Base-by-base conservation (phyloP, 306 rosid species). In the Prunus persica region DNA sequence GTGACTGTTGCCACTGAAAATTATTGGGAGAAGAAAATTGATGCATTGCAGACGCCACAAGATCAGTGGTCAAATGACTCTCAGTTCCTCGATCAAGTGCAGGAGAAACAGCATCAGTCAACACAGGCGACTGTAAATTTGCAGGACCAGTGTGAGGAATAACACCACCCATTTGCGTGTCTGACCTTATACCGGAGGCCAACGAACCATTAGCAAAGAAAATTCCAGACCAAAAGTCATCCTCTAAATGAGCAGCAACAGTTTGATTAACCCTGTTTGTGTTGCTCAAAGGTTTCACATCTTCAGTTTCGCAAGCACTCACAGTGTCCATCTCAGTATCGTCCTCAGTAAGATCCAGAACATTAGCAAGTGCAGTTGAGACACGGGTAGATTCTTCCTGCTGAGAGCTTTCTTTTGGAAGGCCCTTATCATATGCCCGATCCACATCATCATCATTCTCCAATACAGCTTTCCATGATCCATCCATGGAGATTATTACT, bases 381-480 rank as follows among this genome's bases (percentile, higher is more conserved):
- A 58, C 71, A 55, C 65, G 32, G 51, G 76, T 34, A 47, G 82
- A 64, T 76, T 88, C 93, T 68, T 74, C 86, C 52, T n/a, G 80
- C 80, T 85, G 89, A 19, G 82, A 47, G 18, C 63, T 74, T 82
- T 86, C 87, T 76, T 79, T 81, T 74, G 66, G 86, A 71, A 28
- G 67, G 61, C 69, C 79, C 76, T 72, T 79, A 19, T 81, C 81
- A 49, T 61, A 82, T 43, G 78, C 74, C 80, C 68, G 86, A 74
- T 78, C 84, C 62, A 65, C 76, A 65, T 79, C 80, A 49, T 72
- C 78, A 73, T 84, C 89, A 72, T 79, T 80, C 74, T 81, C 89
- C 60, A 81, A 66, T 69, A 86, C 88, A 32, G 88, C 90, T 88
- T 87, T 84, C 99, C 97, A 92, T 14, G 96, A 96, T 71, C 99